Evolutionary conservation across 257 asterid genomes (phyloP).

Genomic region (Lycium barbarum): DNA sequence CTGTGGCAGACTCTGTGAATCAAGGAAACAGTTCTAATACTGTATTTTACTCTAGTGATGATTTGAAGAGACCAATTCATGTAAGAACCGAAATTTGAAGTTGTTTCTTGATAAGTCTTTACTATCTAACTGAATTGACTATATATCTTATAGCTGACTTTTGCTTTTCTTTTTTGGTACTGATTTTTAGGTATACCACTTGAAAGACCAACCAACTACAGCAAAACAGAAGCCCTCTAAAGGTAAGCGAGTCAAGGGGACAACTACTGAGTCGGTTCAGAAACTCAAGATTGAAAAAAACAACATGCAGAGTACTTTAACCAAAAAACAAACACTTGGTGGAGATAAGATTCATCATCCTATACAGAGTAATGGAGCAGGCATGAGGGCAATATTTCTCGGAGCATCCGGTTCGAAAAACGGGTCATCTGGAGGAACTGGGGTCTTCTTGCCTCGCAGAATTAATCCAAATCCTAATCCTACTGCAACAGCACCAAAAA

Average conservation of each 20-base stretch:
- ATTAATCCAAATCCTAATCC: constrained; percentile 4
- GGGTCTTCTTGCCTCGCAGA: constrained; percentile 75
- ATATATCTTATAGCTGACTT: background rate
- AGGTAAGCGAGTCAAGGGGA: constrained; percentile 42
- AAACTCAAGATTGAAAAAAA: background rate
- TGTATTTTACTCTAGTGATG: constrained; percentile 25
- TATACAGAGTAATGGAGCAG: constrained; percentile 57
- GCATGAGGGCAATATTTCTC: constrained; percentile 79
- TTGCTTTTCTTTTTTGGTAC: background rate
- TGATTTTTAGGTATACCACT: constrained; percentile 43
- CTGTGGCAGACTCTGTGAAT: background rate
- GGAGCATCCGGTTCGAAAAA: constrained; percentile 57
- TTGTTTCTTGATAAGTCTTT: background rate
- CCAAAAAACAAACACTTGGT: background rate
- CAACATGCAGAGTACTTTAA: background rate
- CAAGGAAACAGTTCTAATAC: background rate
- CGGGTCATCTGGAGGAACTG: constrained; percentile 80
- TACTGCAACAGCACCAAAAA: constrained; percentile 45
- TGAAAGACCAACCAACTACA: constrained; percentile 54
- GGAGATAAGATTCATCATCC: constrained; percentile 9
- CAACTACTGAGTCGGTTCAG: background rate
- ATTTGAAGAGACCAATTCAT: constrained; percentile 30
- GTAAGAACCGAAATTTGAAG: background rate
- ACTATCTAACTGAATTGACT: background rate
- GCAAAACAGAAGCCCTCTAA: constrained; percentile 31